Evolutionary conservation across 306 rosid genomes (phyloP), one percentile per base, ranked within the genome.

Genomic region (Dryas drummondii): DNA sequence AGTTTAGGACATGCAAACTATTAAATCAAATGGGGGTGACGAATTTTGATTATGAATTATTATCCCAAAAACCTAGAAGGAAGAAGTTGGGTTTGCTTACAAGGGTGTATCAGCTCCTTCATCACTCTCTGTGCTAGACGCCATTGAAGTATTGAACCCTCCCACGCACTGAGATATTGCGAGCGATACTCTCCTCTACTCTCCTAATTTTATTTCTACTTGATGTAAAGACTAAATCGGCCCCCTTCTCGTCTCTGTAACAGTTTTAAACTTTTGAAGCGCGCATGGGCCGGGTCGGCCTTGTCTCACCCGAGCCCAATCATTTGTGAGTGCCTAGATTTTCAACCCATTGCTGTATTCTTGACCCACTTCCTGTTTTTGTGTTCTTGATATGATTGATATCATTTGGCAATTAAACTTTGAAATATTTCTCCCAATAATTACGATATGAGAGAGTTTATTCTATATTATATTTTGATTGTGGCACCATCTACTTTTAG

Each of bases 41-140:
- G 64, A 53, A 61, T 42, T 15, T 40, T 49, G 17, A 48, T 41
- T 19, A 45, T 15, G 50, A 32, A 32, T 32, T 32, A 32, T 32
- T 32, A 32, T 32, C 37, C 37, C 37, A 32, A 32, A 32, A 32
- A 32, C 37, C 37, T 44, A 37, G 1, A 48, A n/a, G 27, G 61
- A 78, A 3, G 52, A 54, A 62, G 19, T n/a, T n/a, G 55, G 40
- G 15, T 51, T 41, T 22, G 69, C 87, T 84, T 84, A 92, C 92
- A 78, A 79, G 53, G 87, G 72, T 27, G 88, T 19, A 61, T 85
- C 87, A 8, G 75, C 51, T 15, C 84, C 78, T 70, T 76, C 88
- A 1, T 82, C 88, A 37, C 78, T 81, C 58, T 86, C 97, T 12
- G 45, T 83, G 80, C 81, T 68, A 8, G 88, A 79, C 66, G 87